Conservation (phyloP, 331 rosid species). For the Acacia pycnantha region DNA sequence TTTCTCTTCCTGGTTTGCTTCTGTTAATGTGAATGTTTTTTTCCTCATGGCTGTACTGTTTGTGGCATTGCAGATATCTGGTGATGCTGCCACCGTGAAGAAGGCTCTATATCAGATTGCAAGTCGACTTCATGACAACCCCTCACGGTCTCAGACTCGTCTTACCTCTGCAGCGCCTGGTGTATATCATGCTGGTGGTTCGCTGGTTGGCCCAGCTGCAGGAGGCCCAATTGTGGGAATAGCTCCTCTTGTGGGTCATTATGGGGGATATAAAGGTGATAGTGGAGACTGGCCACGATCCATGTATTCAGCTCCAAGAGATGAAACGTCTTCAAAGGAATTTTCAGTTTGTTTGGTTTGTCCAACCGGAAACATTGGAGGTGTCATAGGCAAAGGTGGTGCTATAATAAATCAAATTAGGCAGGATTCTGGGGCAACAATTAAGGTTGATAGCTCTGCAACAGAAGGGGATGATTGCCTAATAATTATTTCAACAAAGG, state of each 20-base stretch:
- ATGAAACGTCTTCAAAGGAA: constrained; percentile 75
- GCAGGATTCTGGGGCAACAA: constrained; percentile 88
- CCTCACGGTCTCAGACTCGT: constrained; percentile 88
- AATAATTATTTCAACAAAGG: constrained; percentile 75
- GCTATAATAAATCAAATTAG: constrained; percentile 88
- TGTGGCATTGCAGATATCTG: constrained; percentile 61
- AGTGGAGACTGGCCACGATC: constrained; percentile 84
- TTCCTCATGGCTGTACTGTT: constrained; percentile 20
- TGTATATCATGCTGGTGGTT: constrained; percentile 56
- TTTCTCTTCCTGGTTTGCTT: background rate
- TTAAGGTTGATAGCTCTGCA: constrained; percentile 93
- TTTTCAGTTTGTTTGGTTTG: constrained; percentile 79
- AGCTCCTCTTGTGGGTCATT: constrained; percentile 75
- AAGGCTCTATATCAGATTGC: constrained; percentile 81
- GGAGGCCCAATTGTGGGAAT: constrained; percentile 79
- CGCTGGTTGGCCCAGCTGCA: constrained; percentile 63
- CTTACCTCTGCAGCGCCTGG: constrained; percentile 66
- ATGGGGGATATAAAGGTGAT: constrained; percentile 87
- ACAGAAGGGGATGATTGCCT: constrained; percentile 90
- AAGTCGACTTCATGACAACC: constrained; percentile 81
- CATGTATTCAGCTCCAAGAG: constrained; percentile 86
- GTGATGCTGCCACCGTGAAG: constrained; percentile 73
- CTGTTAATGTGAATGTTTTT: background rate
- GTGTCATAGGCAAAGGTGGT: constrained; percentile 99
- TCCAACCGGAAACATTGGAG: constrained; percentile 86